Evolutionary conservation across 2,329 filamentous ascomycete genomes (phyloP).

Genomic region (Trichoderma koningii): DNA sequence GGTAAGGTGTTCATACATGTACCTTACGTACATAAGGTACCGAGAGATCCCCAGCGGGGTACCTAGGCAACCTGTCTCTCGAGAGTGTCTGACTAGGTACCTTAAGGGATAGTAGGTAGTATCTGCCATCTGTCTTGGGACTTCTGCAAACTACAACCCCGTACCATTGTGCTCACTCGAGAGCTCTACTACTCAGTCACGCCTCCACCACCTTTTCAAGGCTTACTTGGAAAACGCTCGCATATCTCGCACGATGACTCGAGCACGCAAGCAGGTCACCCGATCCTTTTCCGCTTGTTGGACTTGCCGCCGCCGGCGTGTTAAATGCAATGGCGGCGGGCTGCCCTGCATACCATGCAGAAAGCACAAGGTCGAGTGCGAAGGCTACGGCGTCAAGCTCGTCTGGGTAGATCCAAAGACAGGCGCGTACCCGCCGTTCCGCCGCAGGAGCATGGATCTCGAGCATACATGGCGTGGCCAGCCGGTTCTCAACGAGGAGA

Average conservation of each 20-base stretch:
- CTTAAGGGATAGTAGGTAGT: too few species aligned
- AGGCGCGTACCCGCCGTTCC: conserved; percentile 8
- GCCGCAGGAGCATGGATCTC: conserved; percentile 8
- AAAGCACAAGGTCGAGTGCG: conserved; percentile 11
- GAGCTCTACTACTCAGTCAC: too few species aligned
- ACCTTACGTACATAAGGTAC: too few species aligned
- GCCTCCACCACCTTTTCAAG: too few species aligned
- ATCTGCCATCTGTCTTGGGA: too few species aligned
- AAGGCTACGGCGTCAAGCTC: conserved; percentile 11
- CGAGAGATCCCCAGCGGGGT: too few species aligned
- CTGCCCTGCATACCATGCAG: conserved; percentile 9
- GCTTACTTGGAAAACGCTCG: background rate
- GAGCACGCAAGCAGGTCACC: conserved; percentile 15
- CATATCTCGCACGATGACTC: background rate
- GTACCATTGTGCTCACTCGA: too few species aligned
- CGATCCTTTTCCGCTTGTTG: conserved; percentile 18
- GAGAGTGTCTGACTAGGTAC: too few species aligned
- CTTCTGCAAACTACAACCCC: too few species aligned
- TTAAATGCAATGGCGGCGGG: conserved; percentile 16
- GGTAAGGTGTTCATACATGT: too few species aligned
- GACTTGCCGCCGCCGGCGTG: conserved; percentile 20
- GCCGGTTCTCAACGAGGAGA: background rate
- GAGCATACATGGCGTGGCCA: conserved; percentile 17
- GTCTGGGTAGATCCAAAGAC: conserved; percentile 22
- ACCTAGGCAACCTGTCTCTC: too few species aligned